A percentile compares a stretch with the other conserved stretches of the same genome.
These are phyloP conservation scores for Aureobasidium musti DNA, from an alignment of 2,329 filamentous ascomycete genomes.

Conservation along the genomic window DNA sequence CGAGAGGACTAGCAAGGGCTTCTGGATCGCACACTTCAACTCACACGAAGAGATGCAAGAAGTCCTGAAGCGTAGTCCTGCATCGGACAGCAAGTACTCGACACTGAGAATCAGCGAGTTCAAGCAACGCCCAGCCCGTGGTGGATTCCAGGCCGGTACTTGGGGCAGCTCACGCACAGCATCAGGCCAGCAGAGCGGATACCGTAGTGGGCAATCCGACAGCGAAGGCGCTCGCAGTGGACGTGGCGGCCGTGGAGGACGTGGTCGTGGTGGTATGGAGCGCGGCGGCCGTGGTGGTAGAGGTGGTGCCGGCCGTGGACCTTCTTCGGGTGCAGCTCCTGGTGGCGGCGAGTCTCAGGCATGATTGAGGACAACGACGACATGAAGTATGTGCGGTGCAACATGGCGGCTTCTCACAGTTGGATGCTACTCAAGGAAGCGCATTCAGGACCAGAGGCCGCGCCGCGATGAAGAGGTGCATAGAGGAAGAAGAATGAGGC, in stretches of 20 bases:
- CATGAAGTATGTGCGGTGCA: slow-evolving; percentile 9
- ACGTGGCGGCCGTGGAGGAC: slow-evolving; percentile 57
- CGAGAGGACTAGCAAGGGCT: slow-evolving; percentile 73
- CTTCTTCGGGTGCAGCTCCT: slow-evolving; percentile 24
- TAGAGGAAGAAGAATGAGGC: background rate
- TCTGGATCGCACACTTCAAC: slow-evolving; percentile 85
- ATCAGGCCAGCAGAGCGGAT: slow-evolving; percentile 63
- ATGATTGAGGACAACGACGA: slow-evolving; percentile 20
- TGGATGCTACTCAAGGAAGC: slow-evolving; percentile 17
- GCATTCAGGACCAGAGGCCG: slow-evolving; percentile 6
- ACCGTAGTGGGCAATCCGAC: slow-evolving; percentile 70
- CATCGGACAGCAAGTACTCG: slow-evolving; percentile 62
- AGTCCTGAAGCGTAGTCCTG: slow-evolving; percentile 68
- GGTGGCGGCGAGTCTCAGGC: slow-evolving; percentile 23
- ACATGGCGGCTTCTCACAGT: background rate
- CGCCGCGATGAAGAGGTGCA: slow-evolving; percentile 17
- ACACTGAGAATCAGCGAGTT: slow-evolving; percentile 68
- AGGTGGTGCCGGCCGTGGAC: slow-evolving; percentile 29
- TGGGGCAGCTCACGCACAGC: slow-evolving; percentile 62
- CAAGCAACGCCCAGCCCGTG: slow-evolving; percentile 50
- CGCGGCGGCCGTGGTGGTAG: slow-evolving; percentile 40
- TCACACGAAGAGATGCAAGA: slow-evolving; percentile 76
- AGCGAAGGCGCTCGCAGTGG: slow-evolving; percentile 69
- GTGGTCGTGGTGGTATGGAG: slow-evolving; percentile 52
- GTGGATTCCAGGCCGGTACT: slow-evolving; percentile 53